Evolutionary conservation across 1,284 basidiomycete species (phyloP).

Genomic region (Salmacisia buchloeana): DNA sequence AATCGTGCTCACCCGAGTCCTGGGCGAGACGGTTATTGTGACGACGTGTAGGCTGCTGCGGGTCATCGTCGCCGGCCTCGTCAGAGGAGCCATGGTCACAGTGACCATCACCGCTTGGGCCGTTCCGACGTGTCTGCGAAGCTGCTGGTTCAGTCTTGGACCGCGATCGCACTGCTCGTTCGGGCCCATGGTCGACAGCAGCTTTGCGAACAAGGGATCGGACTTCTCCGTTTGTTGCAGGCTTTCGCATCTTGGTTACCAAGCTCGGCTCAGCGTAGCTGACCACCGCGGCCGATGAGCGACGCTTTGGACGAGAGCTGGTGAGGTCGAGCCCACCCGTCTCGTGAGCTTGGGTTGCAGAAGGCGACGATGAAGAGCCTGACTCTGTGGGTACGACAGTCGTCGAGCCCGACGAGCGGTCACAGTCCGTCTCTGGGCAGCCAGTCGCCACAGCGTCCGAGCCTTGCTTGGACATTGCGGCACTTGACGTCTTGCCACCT

Average conservation of each 20-base stretch:
- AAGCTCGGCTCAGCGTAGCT: constrained; percentile 48
- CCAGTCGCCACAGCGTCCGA: background rate
- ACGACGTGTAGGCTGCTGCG: too few species aligned
- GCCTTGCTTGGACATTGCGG: background rate
- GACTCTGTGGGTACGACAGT: background rate
- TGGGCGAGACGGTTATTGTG: too few species aligned
- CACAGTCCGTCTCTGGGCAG: background rate
- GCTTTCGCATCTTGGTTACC: constrained; percentile 50
- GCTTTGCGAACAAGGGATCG: too few species aligned
- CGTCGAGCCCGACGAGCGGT: background rate
- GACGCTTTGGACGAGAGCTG: background rate
- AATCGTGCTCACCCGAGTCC: too few species aligned
- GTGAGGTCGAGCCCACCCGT: background rate
- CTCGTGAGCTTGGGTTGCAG: background rate
- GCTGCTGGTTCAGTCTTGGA: too few species aligned
- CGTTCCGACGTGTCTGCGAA: too few species aligned
- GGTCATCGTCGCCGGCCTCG: too few species aligned
- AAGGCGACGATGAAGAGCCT: background rate
- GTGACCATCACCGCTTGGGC: too few species aligned
- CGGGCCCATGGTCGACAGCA: too few species aligned
- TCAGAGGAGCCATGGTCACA: too few species aligned
- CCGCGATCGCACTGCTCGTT: too few species aligned
- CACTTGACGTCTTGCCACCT: too few species aligned
- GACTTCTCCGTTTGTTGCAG: constrained; percentile 16
- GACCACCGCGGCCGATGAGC: constrained; percentile 15